A percentile compares a stretch with the other conserved stretches of the same genome.
These are phyloP conservation scores for Orbilia oligospora DNA, from an alignment of 2,329 filamentous ascomycete species.

Conservation along the genomic window DNA sequence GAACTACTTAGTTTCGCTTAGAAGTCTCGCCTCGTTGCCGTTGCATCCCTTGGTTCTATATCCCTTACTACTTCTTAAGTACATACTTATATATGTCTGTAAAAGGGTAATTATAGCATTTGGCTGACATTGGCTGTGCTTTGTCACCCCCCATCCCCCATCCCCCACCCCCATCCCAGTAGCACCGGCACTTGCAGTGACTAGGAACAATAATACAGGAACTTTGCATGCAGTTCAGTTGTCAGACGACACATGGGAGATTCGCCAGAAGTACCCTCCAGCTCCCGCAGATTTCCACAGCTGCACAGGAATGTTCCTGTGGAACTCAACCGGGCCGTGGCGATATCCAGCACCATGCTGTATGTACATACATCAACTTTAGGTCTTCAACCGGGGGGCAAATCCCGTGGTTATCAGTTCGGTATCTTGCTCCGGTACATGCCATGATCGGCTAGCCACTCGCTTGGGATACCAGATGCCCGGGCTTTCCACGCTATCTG, in stretches of 20 bases:
- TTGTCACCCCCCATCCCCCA: neutral
- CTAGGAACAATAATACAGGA: neutral
- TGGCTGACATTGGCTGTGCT: neutral
- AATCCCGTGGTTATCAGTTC: neutral
- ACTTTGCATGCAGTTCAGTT: neutral
- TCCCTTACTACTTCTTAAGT: too few species aligned
- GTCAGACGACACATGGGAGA: constrained; percentile 5
- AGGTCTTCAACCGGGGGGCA: neutral
- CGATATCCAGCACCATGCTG: neutral
- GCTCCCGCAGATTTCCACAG: neutral
- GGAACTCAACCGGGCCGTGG: constrained; percentile 9
- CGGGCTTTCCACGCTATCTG: too few species aligned
- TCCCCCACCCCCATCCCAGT: neutral
- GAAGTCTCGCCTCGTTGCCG: constrained; percentile 6
- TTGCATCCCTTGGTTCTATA: neutral
- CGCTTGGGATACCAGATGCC: too few species aligned
- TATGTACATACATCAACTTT: neutral
- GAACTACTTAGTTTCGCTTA: neutral
- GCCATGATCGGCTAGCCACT: too few species aligned
- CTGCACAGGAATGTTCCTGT: constrained; percentile 17
- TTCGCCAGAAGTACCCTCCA: neutral
- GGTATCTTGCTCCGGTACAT: constrained; percentile 3
- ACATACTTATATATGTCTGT: neutral
- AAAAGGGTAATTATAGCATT: too few species aligned
- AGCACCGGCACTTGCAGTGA: constrained; percentile 9